These are phyloP conservation scores for Nepenthes alata DNA, from an alignment of 179 eudicot genomes.

Conservation along the genomic window DNA sequence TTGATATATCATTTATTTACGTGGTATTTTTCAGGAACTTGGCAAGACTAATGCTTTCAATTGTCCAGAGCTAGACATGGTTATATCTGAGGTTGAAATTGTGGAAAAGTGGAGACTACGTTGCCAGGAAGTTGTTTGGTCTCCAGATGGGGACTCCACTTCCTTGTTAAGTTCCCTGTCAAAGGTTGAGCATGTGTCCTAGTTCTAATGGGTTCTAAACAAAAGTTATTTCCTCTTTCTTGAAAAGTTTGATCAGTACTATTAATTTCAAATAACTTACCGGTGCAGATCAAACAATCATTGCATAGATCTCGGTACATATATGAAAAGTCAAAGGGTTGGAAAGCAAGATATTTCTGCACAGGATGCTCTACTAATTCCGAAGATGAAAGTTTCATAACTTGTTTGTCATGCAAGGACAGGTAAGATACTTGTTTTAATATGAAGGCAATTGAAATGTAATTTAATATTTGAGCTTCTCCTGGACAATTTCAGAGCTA, in stretches of 20 bases:
- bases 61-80: constrained; percentile 60
- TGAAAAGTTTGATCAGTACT: background rate
- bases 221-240: background rate
- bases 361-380: constrained; percentile 38
- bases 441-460: too few relatives aligned
- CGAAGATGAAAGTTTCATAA: constrained; percentile 44
- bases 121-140: constrained; percentile 37
- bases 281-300: constrained; percentile 43
- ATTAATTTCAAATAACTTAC: background rate
- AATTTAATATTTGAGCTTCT: too few relatives aligned
- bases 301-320: constrained; percentile 61
- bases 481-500: too few relatives aligned
- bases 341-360: constrained; percentile 47
- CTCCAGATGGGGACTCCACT: constrained; percentile 26
- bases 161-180: constrained; percentile 33
- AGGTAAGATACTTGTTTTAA: constrained; percentile 39
- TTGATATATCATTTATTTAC: background rate
- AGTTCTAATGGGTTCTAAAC: background rate
- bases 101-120: constrained; percentile 49
- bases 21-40: constrained; percentile 40
- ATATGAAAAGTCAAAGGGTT: constrained; percentile 35
- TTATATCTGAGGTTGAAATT: constrained; percentile 46
- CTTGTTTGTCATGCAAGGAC: constrained; percentile 74
- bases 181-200: constrained; percentile 35
- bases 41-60: constrained; percentile 50